These are phyloP conservation scores for Pythium apleroticum DNA, from an alignment of 352 stramenopile species.

Conservation along the genomic window DNA sequence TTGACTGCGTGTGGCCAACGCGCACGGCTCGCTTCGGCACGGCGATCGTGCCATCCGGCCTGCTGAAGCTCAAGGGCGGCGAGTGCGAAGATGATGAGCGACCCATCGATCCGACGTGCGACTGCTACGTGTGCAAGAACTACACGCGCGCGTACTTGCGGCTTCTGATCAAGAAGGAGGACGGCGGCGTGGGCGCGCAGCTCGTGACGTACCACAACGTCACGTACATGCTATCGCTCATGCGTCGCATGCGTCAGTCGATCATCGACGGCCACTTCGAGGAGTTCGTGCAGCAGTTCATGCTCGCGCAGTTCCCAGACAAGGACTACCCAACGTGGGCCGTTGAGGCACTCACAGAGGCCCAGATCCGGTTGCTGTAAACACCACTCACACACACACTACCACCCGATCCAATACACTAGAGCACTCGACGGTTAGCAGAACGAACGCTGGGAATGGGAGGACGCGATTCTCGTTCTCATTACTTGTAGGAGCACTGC, in stretches of 20 bases:
- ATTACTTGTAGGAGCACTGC: not conserved
- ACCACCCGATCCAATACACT: not conserved
- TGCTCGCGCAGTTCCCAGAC: slow-evolving; percentile 67
- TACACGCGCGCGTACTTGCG: slow-evolving; percentile 76
- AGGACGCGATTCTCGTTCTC: not conserved
- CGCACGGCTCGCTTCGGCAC: slow-evolving; percentile 95
- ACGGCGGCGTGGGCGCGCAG: slow-evolving; percentile 58
- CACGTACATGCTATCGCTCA: slow-evolving; percentile 82
- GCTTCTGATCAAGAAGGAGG: slow-evolving; percentile 73
- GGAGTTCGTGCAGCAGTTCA: slow-evolving; percentile 74
- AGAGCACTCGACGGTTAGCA: not conserved
- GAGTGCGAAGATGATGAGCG: slow-evolving; percentile 54
- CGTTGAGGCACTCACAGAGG: slow-evolving; percentile 62
- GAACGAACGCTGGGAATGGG: not conserved
- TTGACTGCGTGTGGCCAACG: slow-evolving; percentile 97
- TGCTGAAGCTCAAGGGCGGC: slow-evolving; percentile 70
- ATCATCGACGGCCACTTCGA: slow-evolving; percentile 77
- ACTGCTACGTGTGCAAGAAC: slow-evolving; percentile 71
- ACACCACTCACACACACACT: no score
- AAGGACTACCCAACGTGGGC: slow-evolving; percentile 64
- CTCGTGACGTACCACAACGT: slow-evolving; percentile 86
- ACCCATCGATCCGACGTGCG: slow-evolving; percentile 69
- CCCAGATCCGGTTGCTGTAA: slow-evolving; percentile 47
- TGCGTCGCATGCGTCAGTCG: slow-evolving; percentile 63
- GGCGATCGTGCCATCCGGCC: slow-evolving; percentile 76